Evolutionary conservation across 768 basidiomycete species (phyloP).

Genomic region (Panellus pusillus): DNA sequence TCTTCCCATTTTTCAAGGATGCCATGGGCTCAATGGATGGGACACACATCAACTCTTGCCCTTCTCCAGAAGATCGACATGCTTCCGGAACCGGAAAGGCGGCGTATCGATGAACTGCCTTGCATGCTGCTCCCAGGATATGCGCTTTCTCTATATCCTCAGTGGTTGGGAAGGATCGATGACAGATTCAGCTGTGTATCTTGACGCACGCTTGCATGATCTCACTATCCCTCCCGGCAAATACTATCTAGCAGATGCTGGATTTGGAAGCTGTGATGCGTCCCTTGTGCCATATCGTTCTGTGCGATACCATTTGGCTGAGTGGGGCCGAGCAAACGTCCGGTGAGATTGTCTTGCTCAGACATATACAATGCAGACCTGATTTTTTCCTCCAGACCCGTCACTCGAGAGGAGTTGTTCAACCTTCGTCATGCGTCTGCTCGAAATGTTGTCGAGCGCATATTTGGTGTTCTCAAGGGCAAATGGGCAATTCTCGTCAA

Average conservation of each 20-base stretch:
- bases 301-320: too few species aligned
- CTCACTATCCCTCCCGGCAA: conserved; percentile 8
- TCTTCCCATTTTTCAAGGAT: conserved; percentile 34
- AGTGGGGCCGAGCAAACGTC: conserved; percentile 22
- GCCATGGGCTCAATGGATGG: conserved; percentile 36
- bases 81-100: conserved; percentile 25
- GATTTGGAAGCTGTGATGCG: conserved; percentile 16
- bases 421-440: conserved; percentile 36
- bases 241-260: conserved; percentile 21
- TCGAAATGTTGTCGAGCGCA: conserved; percentile 36
- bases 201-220: conserved; percentile 18
- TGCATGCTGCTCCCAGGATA: conserved; percentile 24
- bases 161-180: conserved; percentile 28
- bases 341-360: not conserved
- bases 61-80: conserved; percentile 15
- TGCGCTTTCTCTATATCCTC: conserved; percentile 26
- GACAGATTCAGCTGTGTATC: conserved; percentile 17
- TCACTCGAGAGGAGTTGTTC: conserved; percentile 33
- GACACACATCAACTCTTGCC: conserved; percentile 27
- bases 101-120: conserved; percentile 28
- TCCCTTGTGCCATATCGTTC: conserved; percentile 27
- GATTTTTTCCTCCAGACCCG: conserved; percentile 23
- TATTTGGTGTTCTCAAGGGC: conserved; percentile 36
- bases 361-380: too few species aligned
- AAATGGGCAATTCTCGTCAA: conserved; percentile 21